These are phyloP conservation scores for Durotheca rogersii DNA, from an alignment of 495 filamentous ascomycete species.

Conservation along the genomic window DNA sequence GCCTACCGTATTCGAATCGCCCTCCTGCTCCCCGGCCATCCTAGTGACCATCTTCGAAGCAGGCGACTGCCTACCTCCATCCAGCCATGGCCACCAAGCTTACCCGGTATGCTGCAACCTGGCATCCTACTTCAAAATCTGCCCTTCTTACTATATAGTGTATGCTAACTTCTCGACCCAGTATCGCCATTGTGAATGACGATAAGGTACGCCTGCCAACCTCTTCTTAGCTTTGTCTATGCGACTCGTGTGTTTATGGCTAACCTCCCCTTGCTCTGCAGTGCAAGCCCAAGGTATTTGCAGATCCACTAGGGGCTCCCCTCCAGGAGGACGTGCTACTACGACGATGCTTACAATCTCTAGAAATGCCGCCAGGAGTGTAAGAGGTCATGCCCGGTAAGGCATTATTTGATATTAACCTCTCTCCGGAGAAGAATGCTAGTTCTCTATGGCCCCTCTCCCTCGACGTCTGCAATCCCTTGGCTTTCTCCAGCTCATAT, in stretches of 20 bases:
- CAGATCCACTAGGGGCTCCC: conserved; percentile 18
- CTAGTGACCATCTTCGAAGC: neutral
- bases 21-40: neutral
- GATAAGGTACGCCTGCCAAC: conserved; percentile 73
- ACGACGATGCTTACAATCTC: conserved; percentile 10
- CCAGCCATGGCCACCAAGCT: conserved; percentile 42
- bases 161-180: conserved; percentile 40
- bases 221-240: neutral
- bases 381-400: conserved; percentile 93
- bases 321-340: neutral
- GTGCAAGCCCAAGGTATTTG: conserved; percentile 99
- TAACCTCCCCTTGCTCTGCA: conserved; percentile 46
- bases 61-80: conserved; percentile 16
- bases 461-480: no score
- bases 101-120: conserved; percentile 38
- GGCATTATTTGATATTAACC: neutral
- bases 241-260: no score
- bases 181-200: conserved; percentile 94
- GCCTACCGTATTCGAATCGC: conserved; percentile 3
- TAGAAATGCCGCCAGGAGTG: conserved; percentile 97
- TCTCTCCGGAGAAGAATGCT: neutral
- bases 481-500: conserved; percentile 12
- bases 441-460: neutral
- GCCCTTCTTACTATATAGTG: neutral
- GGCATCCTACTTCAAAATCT: conserved; percentile 9